Evolutionary conservation across 148 eudicot genomes (phyloP).

Genomic region (Persicaria tinctoria): DNA sequence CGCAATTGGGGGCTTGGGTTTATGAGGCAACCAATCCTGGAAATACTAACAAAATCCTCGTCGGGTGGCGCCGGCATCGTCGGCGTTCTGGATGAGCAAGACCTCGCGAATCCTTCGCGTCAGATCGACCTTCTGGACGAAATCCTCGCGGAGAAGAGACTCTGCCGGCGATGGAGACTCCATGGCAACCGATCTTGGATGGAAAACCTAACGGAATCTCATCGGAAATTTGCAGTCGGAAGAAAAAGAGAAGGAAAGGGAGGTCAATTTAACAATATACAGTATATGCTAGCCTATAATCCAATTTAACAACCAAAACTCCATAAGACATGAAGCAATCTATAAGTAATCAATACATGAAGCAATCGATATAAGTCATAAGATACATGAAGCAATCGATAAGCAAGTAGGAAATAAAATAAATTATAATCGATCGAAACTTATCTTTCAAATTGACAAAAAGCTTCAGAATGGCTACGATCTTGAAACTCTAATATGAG

Average conservation of each 20-base stretch:
- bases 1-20: too few species aligned
- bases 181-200: constrained; percentile 13
- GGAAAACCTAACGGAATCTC: neutral
- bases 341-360: too few species aligned
- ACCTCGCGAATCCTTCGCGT: constrained; percentile 91
- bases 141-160: constrained; percentile 62
- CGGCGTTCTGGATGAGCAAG: constrained; percentile 92
- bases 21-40: constrained; percentile 49
- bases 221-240: neutral
- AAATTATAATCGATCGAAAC: too few species aligned
- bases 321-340: too few species aligned
- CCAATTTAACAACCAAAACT: too few species aligned
- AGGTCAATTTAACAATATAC: neutral
- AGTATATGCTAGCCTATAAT: too few species aligned
- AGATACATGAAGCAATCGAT: too few species aligned
- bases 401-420: too few species aligned
- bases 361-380: too few species aligned
- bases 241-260: neutral
- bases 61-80: constrained; percentile 88
- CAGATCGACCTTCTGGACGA: constrained; percentile 94
- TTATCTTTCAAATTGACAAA: too few species aligned
- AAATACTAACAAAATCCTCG: constrained; percentile 92
- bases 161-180: constrained; percentile 16
- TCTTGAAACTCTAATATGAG: too few species aligned
- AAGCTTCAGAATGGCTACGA: too few species aligned